A percentile compares a stretch with the other conserved stretches of the same genome.
These are phyloP conservation scores for Nemania abortiva DNA, from an alignment of 2,329 filamentous ascomycete species.

Conservation along the genomic window DNA sequence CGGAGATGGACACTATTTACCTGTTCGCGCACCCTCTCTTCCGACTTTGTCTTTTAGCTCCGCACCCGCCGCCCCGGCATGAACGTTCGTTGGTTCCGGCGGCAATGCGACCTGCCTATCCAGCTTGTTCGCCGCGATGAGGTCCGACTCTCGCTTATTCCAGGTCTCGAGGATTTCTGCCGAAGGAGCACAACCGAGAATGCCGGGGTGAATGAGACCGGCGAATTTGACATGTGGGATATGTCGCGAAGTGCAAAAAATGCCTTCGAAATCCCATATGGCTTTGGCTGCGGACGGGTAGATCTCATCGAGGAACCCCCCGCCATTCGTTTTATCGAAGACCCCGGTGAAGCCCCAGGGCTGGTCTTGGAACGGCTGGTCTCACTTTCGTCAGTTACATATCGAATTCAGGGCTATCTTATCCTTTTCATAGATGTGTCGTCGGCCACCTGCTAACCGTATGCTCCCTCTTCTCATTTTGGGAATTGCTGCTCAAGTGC, in stretches of 20 bases:
- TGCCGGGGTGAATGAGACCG: conserved; percentile 91
- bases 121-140: conserved; percentile 77
- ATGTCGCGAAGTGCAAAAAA: conserved; percentile 81
- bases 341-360: conserved; percentile 93
- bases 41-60: conserved; percentile 75
- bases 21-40: conserved; percentile 81
- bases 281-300: conserved; percentile 81
- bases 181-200: conserved; percentile 89
- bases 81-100: conserved; percentile 77
- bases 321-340: conserved; percentile 84
- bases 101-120: conserved; percentile 81
- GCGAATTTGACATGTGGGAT: conserved; percentile 89
- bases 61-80: conserved; percentile 74
- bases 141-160: conserved; percentile 85
- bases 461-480: background rate
- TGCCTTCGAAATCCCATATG: conserved; percentile 69
- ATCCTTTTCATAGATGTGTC: background rate
- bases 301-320: conserved; percentile 87
- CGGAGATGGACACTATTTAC: conserved; percentile 16
- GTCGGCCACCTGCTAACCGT: background rate
- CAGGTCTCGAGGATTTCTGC: conserved; percentile 81
- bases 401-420: background rate
- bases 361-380: conserved; percentile 80
- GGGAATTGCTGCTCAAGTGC: background rate
- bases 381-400: conserved; percentile 15